A percentile compares a stretch with the other conserved stretches of the same genome.
These are phyloP conservation scores for Chrysoporthe austroafricana DNA, from an alignment of 2,329 filamentous ascomycete genomes.

Conservation along the genomic window DNA sequence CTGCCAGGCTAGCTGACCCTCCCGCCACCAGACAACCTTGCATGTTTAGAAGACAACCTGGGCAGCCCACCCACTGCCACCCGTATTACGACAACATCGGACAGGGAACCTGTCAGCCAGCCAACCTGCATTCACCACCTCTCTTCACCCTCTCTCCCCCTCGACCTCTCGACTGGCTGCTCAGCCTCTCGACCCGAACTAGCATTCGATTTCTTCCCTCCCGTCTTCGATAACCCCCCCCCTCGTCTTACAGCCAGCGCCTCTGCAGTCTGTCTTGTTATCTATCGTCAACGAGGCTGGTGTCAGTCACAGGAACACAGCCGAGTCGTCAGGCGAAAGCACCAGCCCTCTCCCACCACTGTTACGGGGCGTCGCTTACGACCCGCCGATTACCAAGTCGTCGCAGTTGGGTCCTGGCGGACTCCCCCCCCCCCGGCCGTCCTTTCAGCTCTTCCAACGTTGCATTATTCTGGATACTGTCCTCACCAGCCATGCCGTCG, in stretches of 20 bases:
- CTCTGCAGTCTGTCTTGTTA: not conserved
- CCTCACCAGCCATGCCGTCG: constrained; percentile 6
- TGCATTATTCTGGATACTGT: not conserved
- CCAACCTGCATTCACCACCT: not conserved
- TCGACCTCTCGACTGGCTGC: too few relatives aligned
- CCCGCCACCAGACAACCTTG: not conserved
- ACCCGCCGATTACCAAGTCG: not conserved
- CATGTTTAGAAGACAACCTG: not conserved
- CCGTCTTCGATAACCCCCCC: not conserved
- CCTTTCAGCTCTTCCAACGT: not conserved
- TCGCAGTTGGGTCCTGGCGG: not conserved
- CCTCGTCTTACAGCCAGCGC: not conserved
- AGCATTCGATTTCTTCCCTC: not conserved
- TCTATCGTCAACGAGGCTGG: not conserved
- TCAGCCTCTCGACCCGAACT: not conserved
- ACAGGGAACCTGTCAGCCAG: not conserved
- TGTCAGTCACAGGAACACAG: constrained; percentile 2
- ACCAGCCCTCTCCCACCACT: not conserved
- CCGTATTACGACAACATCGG: constrained; percentile 1
- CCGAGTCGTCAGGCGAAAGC: too few relatives aligned
- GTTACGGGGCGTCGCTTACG: not conserved
- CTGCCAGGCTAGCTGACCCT: not conserved
- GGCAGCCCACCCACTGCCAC: not conserved
- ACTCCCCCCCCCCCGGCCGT: not conserved
- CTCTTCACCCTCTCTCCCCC: not conserved